Evolutionary conservation across 2,329 filamentous ascomycete genomes (phyloP), one percentile per base, ranked within the genome.

Genomic region (Neurospora sp.): DNA sequence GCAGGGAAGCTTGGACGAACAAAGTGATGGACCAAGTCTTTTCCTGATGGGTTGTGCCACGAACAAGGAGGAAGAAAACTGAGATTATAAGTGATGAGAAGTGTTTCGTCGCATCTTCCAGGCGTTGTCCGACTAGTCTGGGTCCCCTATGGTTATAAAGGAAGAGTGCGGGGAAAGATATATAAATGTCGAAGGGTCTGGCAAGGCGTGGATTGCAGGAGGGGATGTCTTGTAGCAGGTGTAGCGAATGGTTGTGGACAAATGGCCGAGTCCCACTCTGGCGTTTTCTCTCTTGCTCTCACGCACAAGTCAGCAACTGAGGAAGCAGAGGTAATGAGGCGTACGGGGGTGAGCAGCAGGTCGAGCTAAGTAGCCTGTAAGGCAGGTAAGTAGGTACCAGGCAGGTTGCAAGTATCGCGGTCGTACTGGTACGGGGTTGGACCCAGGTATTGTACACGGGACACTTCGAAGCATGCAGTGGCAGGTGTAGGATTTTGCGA

Each of bases 381-480:
- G 75, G 73, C 73, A 73, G 69, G 73, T 70, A 69, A 65, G 68
- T 37, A 28, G 68, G 70, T 71, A 46, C 69, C 71, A 71, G 72
- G 71, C 67, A 68, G 68, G 72, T 70, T 74, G 71, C 71, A 74
- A 68, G 74, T 75, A 76, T 71, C 68, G 67, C 73, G 71, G 70
- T 74, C 74, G 77, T 78, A 78, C 76, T 73, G 74, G 76, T 78
- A 78, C 77, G 72, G 74, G 72, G 72, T 70, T 69, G 72, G 72
- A 75, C 74, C 72, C 73, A 76, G 77, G 76, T 76, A 76, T 77
- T 73, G 72, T 70, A 67, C 72, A 75, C 74, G 75, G 74, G 73
- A 72, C 72, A 73, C 74, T 74, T 62, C 52, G 52, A 62, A 62
- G 52, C 52, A 62, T 62, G 12, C 52, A 62, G 46, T 52, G 19